Evolutionary conservation across 2,329 filamentous ascomycete genomes (phyloP).

Genomic region (Alternaria triticimaculans): DNA sequence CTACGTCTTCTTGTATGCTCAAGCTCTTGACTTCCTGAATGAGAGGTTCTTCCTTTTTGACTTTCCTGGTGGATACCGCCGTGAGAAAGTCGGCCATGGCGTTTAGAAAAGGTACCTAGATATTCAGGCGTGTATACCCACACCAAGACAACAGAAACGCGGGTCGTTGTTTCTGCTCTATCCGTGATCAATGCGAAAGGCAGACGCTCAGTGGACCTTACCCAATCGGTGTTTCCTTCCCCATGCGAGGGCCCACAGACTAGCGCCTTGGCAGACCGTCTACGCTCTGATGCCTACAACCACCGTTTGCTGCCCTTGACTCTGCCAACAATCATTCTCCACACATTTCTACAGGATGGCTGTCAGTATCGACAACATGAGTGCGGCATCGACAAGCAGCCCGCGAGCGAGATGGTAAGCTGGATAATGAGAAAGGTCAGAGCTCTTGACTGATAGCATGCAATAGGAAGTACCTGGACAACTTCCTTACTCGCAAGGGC

Average conservation of each 20-base stretch:
- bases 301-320: conserved; percentile 20
- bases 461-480: conserved; percentile 81
- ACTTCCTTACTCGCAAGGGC: conserved; percentile 75
- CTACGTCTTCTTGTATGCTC: conserved; percentile 14
- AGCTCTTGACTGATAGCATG: conserved; percentile 30
- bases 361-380: conserved; percentile 16
- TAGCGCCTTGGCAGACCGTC: conserved; percentile 34
- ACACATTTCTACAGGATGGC: conserved; percentile 32
- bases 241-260: conserved; percentile 9
- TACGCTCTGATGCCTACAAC: conserved; percentile 35
- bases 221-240: conserved; percentile 32
- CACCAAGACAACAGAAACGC: not conserved
- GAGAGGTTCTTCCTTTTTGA: conserved; percentile 20
- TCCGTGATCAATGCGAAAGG: not conserved
- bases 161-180: not conserved
- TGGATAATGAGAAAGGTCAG: not conserved
- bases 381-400: conserved; percentile 18
- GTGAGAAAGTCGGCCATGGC: conserved; percentile 59
- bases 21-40: conserved; percentile 21
- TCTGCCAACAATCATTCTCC: conserved; percentile 9
- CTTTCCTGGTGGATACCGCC: conserved; percentile 52
- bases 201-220: conserved; percentile 1
- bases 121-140: not conserved
- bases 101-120: not conserved
- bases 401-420: conserved; percentile 55